phyloP scores from a whole-genome alignment of 805 yeast species.

The Kodamaea laetipori region DNA sequence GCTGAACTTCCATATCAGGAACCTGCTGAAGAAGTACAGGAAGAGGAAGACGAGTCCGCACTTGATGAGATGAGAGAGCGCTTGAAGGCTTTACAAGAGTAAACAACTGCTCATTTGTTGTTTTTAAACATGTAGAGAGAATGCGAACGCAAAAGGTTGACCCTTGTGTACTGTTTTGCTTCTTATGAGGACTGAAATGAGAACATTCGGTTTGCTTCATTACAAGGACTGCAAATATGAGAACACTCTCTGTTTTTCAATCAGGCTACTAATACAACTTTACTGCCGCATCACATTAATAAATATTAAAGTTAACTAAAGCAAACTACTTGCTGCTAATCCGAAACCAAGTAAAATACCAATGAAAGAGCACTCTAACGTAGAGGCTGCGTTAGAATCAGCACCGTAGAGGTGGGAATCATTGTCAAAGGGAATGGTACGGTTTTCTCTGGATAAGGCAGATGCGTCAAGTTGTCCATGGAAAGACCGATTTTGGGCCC shows the following conservation, averaged over 20 bases:
- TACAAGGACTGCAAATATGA: no score
- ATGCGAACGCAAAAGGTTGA: no score
- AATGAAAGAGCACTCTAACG: neutral
- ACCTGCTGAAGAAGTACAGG: conserved; percentile 22
- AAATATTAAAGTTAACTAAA: neutral
- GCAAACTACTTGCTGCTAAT: neutral
- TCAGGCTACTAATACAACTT: no score
- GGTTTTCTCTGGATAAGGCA: neutral
- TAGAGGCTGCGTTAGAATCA: neutral
- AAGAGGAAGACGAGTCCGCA: conserved; percentile 67
- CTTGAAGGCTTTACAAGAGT: conserved; percentile 72
- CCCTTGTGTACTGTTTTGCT: no score
- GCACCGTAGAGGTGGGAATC: neutral
- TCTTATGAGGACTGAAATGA: no score
- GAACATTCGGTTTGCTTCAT: no score
- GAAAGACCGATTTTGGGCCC: no score
- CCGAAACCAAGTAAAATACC: neutral
- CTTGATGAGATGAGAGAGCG: conserved; percentile 88
- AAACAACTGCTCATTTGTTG: no score
- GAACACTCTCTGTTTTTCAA: no score
- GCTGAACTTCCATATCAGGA: conserved; percentile 22
- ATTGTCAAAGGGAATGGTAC: neutral
- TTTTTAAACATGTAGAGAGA: no score
- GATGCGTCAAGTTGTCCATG: no score
- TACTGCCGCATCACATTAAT: neutral